Conservation (phyloP, 805 yeast genomes). For the Saccharomyces cerevisiae region DNA sequence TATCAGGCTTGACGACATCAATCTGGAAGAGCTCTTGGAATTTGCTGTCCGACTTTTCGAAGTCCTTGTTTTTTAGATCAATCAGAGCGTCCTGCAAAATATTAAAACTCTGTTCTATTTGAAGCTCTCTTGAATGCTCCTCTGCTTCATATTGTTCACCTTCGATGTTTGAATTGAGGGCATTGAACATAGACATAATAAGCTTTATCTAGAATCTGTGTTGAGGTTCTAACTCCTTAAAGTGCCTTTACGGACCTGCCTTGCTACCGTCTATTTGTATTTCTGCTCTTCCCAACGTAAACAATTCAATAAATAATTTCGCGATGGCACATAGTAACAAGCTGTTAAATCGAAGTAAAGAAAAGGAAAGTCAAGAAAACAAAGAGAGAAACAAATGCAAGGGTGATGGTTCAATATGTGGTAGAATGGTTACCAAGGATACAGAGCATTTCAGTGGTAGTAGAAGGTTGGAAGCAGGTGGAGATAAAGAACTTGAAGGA, state of each 20-base stretch:
- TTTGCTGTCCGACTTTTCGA: conserved; percentile 40
- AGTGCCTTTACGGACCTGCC: neutral
- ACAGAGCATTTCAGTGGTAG: conserved; percentile 11
- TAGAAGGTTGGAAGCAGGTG: conserved; percentile 9
- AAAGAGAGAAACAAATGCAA: neutral
- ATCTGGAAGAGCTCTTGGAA: conserved; percentile 61
- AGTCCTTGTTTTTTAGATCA: conserved; percentile 45
- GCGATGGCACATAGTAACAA: neutral
- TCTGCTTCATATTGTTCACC: conserved; percentile 63
- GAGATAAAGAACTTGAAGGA: conserved; percentile 1
- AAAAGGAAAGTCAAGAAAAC: neutral
- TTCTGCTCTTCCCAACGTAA: neutral
- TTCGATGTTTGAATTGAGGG: conserved; percentile 72
- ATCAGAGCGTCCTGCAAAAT: conserved; percentile 63
- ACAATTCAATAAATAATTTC: neutral
- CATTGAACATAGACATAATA: conserved; percentile 57
- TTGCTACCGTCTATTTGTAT: neutral
- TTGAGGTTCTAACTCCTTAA: neutral
- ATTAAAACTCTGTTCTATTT: conserved; percentile 76
- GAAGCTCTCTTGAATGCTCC: conserved; percentile 85
- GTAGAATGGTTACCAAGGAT: conserved; percentile 12
- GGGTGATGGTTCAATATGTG: neutral
- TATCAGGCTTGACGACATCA: conserved; percentile 51
- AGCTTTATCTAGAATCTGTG: neutral
- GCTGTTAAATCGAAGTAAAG: neutral